These are phyloP conservation scores for Coemansia sp. DNA, from an alignment of 192 early-diverging fungal genomes.

Conservation along the genomic window DNA sequence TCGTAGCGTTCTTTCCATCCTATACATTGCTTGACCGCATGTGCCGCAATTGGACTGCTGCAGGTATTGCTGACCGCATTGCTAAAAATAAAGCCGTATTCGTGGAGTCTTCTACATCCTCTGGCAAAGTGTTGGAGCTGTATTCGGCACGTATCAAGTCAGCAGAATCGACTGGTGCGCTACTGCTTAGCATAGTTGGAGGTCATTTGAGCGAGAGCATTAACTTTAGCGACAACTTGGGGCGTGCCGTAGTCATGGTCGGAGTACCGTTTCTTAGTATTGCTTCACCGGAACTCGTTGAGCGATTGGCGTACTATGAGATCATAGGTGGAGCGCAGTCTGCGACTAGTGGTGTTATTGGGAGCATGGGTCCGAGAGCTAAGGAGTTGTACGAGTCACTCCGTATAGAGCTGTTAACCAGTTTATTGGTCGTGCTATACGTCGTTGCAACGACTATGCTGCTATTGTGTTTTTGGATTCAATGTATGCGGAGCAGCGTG, in stretches of 20 bases:
- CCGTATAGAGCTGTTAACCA: too few species aligned
- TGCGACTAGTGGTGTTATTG: too few species aligned
- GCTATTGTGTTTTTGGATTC: too few species aligned
- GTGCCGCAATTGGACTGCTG: slow-evolving; percentile 55
- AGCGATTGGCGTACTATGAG: slow-evolving; percentile 46
- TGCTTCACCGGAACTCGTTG: slow-evolving; percentile 71
- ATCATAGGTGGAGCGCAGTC: background rate
- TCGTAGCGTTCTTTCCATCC: slow-evolving; percentile 89
- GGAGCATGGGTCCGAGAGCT: too few species aligned
- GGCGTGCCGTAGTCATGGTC: slow-evolving; percentile 39
- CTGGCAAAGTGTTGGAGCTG: slow-evolving; percentile 58
- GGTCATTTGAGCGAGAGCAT: slow-evolving; percentile 94
- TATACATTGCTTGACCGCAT: slow-evolving; percentile 76
- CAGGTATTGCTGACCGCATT: slow-evolving; percentile 57
- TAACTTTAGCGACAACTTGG: slow-evolving; percentile 86
- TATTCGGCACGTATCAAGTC: slow-evolving; percentile 61
- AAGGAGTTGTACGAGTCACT: too few species aligned
- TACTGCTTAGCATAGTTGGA: slow-evolving; percentile 88
- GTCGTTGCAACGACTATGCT: too few species aligned
- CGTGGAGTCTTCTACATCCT: slow-evolving; percentile 62
- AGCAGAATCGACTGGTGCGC: slow-evolving; percentile 58
- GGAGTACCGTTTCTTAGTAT: slow-evolving; percentile 82
- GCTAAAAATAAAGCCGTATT: slow-evolving; percentile 71
- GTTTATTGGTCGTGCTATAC: too few species aligned
- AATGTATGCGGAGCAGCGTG: too few species aligned